Base-by-base conservation (phyloP, 495 filamentous ascomycete species). In the Penicillium cinerascens region DNA sequence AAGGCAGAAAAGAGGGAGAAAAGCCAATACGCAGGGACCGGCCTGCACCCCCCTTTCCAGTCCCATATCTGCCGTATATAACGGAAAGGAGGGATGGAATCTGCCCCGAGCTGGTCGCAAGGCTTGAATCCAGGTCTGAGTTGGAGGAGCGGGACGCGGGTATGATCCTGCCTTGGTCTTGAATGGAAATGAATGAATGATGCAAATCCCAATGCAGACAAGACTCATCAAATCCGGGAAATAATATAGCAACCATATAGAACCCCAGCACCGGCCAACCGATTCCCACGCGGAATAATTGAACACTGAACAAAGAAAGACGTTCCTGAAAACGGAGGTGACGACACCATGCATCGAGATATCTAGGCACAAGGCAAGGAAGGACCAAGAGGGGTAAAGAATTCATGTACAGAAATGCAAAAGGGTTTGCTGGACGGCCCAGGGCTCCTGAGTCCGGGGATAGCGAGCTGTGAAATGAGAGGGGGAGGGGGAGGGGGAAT, bases 321-420 rank as follows among this genome's bases (percentile, higher is more conserved):
- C 26, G 47, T 55, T 52, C 29, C 47, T 46, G 25, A 13, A 47
- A 41, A 27, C 0, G 25, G 45, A 27, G 20, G 33, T 52, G 38
- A 44, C 22, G 21, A 29, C 40, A 53, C 40, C 36, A 54, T 49
- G 52, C 44, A 48, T 49, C 48, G 44, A 57, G 37, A 42, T 25
- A 55, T 58, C 42, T 56, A 62, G 35, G 47, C 36, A 51, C 27
- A 22, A 51, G 36, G 52, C 37, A 52, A 54, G 47, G 43, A 52
- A 51, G 23, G 29, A 26, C 23, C 26, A 47, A 35, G 25, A 25
- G 23, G 45, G 42, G 37, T 18, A 36, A 49, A 41, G 15, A 57
- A 56, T 39, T 50, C 58, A 64, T 66, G 48, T 64, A 64, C 55
- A 66, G 22, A 56, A 49, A 52, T 56, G 39, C 44, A 51, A 49